A percentile compares a stretch with the other conserved stretches of the same genome.
Evolutionary conservation across 306 rosid genomes (phyloP).

Genomic region (Gillenia trifoliata): DNA sequence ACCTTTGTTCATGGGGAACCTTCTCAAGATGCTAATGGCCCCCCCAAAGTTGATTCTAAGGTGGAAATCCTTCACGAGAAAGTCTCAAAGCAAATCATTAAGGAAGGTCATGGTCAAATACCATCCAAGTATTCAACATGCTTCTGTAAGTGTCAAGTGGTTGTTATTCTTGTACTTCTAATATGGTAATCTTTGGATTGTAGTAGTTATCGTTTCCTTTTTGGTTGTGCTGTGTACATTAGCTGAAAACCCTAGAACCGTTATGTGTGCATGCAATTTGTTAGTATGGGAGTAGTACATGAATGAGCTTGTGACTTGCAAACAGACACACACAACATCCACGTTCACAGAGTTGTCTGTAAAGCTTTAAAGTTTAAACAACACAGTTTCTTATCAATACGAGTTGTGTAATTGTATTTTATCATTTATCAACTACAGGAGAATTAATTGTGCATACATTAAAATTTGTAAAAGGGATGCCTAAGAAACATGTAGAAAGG

Average conservation of each 20-base stretch:
- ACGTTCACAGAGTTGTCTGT: neutral
- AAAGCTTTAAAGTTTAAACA: too few relatives aligned
- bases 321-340: neutral
- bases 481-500: too few relatives aligned
- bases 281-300: neutral
- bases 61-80: slow-evolving; percentile 73
- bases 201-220: neutral
- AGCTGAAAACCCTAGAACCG: neutral
- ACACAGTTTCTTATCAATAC: too few relatives aligned
- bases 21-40: slow-evolving; percentile 39
- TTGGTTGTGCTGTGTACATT: neutral
- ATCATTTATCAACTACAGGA: too few relatives aligned
- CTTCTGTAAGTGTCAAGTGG: slow-evolving; percentile 56
- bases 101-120: slow-evolving; percentile 80
- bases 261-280: neutral
- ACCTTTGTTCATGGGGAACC: slow-evolving; percentile 62
- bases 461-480: neutral
- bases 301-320: neutral
- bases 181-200: neutral
- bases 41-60: slow-evolving; percentile 77
- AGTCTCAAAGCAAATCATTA: slow-evolving; percentile 73
- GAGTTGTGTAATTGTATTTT: too few relatives aligned
- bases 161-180: neutral
- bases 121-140: slow-evolving; percentile 93
- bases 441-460: too few relatives aligned